Evolutionary conservation across 2,329 filamentous ascomycete genomes (phyloP), one percentile per base, ranked within the genome.

Genomic region (Penicillium sclerotiorum): DNA sequence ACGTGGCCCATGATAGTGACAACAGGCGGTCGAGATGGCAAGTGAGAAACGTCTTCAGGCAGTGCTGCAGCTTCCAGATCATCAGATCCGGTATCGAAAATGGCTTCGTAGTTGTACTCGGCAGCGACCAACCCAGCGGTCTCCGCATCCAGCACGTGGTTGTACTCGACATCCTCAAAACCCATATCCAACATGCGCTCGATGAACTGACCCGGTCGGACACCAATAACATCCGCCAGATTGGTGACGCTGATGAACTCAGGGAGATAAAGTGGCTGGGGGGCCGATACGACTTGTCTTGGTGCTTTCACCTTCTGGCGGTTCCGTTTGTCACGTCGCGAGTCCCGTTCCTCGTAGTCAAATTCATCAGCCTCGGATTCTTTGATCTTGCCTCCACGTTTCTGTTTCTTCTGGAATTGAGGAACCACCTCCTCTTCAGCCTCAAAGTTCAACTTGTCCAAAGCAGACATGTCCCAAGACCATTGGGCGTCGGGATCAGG

Each of bases 1-100:
- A 99, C 94, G 58, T 99, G 94, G 2, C 94, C 94, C 95, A 99
- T 99, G 65, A 99, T 99, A 0, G 95, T 97, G 32, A 99, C 92
- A 28, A 99, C 90, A 0, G 94, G 95, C 7, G 94, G 93, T 13
- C 95, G 84, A 27, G 77, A 72, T 2, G 91, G 90, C 7, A 96
- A 72, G 12, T 71, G 61, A 0, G 87, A 83, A 41, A 77, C 80
- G 68, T 93, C 89, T 62, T 85, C 85, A 8, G 84, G 82, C 21
- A 80, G 75, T 1, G 90, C 86, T 9, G 86, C 82, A 20, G 88
- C 80, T 53, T 80, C 81, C 32, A 99, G 73, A 68, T 99, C 93
- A 39, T 87, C 84, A 15, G 86, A 63, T 67, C 79, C 71, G 4
- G 65, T 68, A 49, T 90, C 86, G 20, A 94, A 82, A 2, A 87